Base-by-base conservation (phyloP, 768 basidiomycete species). In the Russula brevipes region DNA sequence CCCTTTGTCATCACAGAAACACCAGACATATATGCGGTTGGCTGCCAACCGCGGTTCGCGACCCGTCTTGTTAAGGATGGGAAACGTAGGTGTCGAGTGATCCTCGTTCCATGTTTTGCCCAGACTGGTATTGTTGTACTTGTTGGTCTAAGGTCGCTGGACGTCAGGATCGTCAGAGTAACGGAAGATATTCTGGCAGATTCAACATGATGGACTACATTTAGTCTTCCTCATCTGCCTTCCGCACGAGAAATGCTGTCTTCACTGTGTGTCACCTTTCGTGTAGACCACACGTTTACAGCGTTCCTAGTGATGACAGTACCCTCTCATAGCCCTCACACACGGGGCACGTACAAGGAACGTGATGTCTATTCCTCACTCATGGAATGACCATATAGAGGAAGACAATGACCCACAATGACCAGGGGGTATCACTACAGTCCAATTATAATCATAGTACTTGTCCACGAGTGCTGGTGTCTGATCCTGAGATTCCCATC, bases 1-100 rank as follows among this genome's bases (percentile, higher is more conserved):
- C 97, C 97, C 0, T 99, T 99, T 76, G 79, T 97, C 60, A 80
- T 99, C 38, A 69, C 76, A n/a, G 81, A 87, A 71, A 88, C 92
- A 9, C 97, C 97, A 16, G 85, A 97, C 71, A 74, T 98, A 35
- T 98, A 98, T 73, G 79, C 95, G 67, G 80, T 95, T n/a, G 97
- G 97, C 39, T 91, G 91, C 64, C 95, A 98, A 75, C 85, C 88
- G 36, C 77, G 77, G 63, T 98, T 98, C 69, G 83, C 80, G 59
- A 96, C 94, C 4, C 81, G 82, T 56, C 63, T 95, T 44, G 82
- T 91, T 5, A 74, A 72, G 4, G 78, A 78, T 67, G 64, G 79
- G 65, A 74, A 66, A 41, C 58, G 53, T 56, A 46, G 67, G 36
- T 68, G 51, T 53, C 57, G 67, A 11, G 62, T 68, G 35, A 51